A percentile compares a stretch with the other conserved stretches of the same genome.
These are phyloP conservation scores for Colletotrichum sojae DNA, from an alignment of 2,329 filamentous ascomycete species.

Conservation along the genomic window DNA sequence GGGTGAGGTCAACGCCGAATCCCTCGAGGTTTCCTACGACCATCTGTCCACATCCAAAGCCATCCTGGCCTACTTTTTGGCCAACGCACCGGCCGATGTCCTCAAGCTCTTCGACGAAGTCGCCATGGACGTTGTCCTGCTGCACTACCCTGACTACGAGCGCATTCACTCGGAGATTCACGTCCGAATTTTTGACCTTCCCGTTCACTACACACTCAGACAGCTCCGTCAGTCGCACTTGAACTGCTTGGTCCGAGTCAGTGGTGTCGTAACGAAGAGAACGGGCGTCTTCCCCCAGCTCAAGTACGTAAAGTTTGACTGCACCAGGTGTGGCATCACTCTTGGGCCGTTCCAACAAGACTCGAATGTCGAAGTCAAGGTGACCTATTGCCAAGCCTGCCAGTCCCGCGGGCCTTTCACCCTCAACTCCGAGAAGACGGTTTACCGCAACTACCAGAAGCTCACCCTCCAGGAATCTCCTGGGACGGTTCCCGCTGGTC, in stretches of 20 bases:
- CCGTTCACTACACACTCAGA: constrained; percentile 93
- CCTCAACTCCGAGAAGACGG: constrained; percentile 95
- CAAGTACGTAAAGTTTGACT: constrained; percentile 99
- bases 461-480: constrained; percentile 97
- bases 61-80: constrained; percentile 94
- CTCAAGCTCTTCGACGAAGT: constrained; percentile 97
- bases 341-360: constrained; percentile 98
- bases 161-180: constrained; percentile 98
- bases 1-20: constrained; percentile 97
- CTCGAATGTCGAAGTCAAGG: constrained; percentile 95
- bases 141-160: constrained; percentile 98
- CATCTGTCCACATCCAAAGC: constrained; percentile 93
- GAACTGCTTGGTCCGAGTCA: constrained; percentile 95
- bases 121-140: constrained; percentile 94
- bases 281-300: constrained; percentile 97
- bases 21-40: constrained; percentile 95
- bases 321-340: constrained; percentile 90
- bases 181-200: constrained; percentile 94
- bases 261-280: constrained; percentile 93
- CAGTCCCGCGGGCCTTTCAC: constrained; percentile 96
- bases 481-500: constrained; percentile 95
- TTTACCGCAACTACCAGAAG: constrained; percentile 99
- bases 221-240: constrained; percentile 95
- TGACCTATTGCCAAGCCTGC: constrained; percentile 96
- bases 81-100: constrained; percentile 95